Evolutionary conservation across 2,329 filamentous ascomycete species (phyloP).

Genomic region (Aspergillus sergii): DNA sequence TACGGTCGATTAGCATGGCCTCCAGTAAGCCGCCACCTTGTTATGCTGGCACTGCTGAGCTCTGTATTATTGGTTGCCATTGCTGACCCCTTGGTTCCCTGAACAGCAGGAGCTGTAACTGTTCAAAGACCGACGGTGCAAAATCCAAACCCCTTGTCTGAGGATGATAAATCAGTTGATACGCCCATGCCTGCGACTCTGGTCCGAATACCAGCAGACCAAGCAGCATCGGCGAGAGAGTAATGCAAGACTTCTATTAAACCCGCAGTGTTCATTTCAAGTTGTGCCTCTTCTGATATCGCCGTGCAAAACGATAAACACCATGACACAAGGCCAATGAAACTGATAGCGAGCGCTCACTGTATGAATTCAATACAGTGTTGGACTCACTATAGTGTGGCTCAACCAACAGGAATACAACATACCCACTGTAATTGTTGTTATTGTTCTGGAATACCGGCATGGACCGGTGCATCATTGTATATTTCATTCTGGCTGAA

Average conservation of each 20-base stretch:
- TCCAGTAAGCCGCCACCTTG: conserved; percentile 53
- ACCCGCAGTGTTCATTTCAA: neutral
- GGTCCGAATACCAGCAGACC: conserved; percentile 44
- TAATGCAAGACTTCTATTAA: neutral
- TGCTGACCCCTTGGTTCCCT: conserved; percentile 6
- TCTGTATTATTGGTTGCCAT: conserved; percentile 12
- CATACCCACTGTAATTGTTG: neutral
- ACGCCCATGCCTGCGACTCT: conserved; percentile 42
- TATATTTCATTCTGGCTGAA: neutral
- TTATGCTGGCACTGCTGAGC: neutral
- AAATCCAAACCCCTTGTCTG: conserved; percentile 14
- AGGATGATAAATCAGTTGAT: conserved; percentile 73
- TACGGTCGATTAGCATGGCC: conserved; percentile 66
- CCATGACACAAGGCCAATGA: neutral
- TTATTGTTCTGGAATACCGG: neutral
- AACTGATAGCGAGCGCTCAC: neutral
- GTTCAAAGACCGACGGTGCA: conserved; percentile 21
- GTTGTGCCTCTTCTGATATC: neutral
- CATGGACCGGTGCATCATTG: neutral
- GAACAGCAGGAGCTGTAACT: conserved; percentile 30
- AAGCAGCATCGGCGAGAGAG: neutral
- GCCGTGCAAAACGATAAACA: neutral
- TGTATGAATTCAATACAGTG: neutral
- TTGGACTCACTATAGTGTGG: neutral
- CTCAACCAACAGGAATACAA: neutral